Evolutionary conservation across 1,284 basidiomycete genomes (phyloP), one percentile per base, ranked within the genome.

Genomic region (Trametes polyzona): DNA sequence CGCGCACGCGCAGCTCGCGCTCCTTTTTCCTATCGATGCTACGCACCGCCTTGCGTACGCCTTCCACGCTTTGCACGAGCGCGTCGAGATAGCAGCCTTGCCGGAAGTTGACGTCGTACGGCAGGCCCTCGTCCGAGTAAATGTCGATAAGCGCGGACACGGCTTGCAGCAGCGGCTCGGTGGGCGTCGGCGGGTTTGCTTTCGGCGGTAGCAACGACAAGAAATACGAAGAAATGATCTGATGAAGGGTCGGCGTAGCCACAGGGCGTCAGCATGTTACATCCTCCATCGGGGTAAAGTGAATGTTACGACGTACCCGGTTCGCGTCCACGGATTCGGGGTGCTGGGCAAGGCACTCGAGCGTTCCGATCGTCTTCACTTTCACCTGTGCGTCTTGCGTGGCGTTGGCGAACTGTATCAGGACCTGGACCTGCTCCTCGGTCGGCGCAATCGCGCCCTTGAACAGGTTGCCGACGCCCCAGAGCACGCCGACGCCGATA

Each of bases 81-180:
- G 63, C 64, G 10, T 72, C 69, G 21, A 83, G 68, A 52, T 69
- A 73, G 30, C 62, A 65, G 16, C 69, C 81, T 42, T 84, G 70
- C 16, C 86, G 80, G 76, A 98, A 98, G 63, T 88, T 90, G 55
- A 82, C 66, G 73, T 99, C 96, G 71, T 92, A 97, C 0, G 87
- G 80, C 47, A 86, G 74, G 9, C 76, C 82, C 73, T 99, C 97
- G 74, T 99, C 96, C 1, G 95, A 93, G 73, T 93, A 99, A 47
- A 96, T 90, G 72, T 98, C 96, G 63, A 98, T 93, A 46, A 98
- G 73, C 24, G 91, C 92, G 33, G 96, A 95, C 29, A 88, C 76
- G 0, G 87, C 84, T 65, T 96, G 93, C 17, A 98, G 79, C 54
- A 92, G 78, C 0, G 88, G 80, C 68, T 98, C 95, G 2, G 86